Evolutionary conservation across 1,284 basidiomycete genomes (phyloP).

Genomic region (Leccinum pallidistipes): DNA sequence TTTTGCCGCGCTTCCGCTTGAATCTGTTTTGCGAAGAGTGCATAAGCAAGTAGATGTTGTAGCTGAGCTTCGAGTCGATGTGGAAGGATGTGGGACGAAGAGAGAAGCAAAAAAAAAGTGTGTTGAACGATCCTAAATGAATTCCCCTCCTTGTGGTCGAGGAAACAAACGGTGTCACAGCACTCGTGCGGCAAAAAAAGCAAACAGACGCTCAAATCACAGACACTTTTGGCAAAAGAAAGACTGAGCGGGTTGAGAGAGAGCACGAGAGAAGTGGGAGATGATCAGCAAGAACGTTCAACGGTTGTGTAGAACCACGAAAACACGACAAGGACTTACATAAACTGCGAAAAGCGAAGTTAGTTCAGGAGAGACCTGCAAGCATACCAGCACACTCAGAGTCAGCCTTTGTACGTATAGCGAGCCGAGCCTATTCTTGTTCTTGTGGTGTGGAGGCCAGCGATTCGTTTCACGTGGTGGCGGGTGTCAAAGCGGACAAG

Average conservation of each 20-base stretch:
- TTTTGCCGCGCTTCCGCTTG: constrained; percentile 49
- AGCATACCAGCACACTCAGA: constrained; percentile 38
- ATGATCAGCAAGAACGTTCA: constrained; percentile 25
- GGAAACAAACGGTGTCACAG: constrained; percentile 17
- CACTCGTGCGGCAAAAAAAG: constrained; percentile 24
- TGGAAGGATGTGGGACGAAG: constrained; percentile 24
- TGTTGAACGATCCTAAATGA: constrained; percentile 32
- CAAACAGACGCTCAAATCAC: constrained; percentile 35
- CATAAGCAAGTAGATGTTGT: constrained; percentile 41
- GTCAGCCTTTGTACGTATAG: constrained; percentile 29
- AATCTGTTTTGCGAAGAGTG: constrained; percentile 49
- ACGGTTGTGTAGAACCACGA: constrained; percentile 21
- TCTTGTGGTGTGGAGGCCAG: constrained; percentile 27
- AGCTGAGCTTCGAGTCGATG: constrained; percentile 31
- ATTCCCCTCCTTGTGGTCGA: constrained; percentile 20
- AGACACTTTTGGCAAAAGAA: constrained; percentile 22
- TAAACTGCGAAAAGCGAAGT: constrained; percentile 34
- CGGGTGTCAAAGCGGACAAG: constrained; percentile 29
- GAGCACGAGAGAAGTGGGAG: constrained; percentile 11
- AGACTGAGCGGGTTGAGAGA: constrained; percentile 8
- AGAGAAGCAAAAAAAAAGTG: constrained; percentile 29
- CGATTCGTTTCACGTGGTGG: constrained; percentile 35
- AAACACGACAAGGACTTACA: constrained; percentile 38
- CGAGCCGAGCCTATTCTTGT: constrained; percentile 17
- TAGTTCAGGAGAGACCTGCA: constrained; percentile 29